A percentile compares a stretch with the other conserved stretches of the same genome.
Conservation (phyloP, 2,329 filamentous ascomycete species). For the Claviceps lovelessii region DNA sequence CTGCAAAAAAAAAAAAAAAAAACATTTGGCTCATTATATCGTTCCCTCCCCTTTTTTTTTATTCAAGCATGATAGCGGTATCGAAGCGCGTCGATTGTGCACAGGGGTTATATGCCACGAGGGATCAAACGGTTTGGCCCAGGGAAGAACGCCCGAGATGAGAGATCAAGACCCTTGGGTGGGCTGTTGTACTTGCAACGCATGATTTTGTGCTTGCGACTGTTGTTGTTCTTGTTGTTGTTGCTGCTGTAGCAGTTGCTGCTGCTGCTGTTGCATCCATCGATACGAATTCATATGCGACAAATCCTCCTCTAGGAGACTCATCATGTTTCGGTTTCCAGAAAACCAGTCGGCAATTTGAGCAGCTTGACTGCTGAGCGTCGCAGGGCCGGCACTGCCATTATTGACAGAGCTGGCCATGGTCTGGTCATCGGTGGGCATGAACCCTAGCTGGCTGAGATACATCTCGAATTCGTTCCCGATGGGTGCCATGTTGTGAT, state of each 20-base stretch:
- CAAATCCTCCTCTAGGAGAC: conserved; percentile 47
- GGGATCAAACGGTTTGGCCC: neutral
- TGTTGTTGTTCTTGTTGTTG: conserved; percentile 8
- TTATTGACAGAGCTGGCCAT: conserved; percentile 12
- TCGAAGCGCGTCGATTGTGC: neutral
- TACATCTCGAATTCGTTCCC: conserved; percentile 51
- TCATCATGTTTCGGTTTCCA: conserved; percentile 50
- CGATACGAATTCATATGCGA: conserved; percentile 27
- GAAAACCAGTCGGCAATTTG: conserved; percentile 53
- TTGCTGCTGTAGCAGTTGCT: conserved; percentile 12
- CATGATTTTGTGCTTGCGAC: neutral
- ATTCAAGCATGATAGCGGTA: neutral
- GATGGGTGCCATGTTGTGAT: conserved; percentile 33
- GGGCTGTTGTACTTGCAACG: neutral
- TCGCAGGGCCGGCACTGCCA: conserved; percentile 5
- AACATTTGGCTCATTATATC: neutral
- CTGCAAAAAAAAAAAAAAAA: too few species aligned
- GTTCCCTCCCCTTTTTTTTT: neutral
- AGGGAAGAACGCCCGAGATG: neutral
- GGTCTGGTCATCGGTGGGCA: conserved; percentile 26
- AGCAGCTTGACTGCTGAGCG: conserved; percentile 20
- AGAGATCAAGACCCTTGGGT: neutral
- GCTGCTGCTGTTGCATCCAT: conserved; percentile 16
- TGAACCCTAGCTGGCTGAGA: conserved; percentile 47
- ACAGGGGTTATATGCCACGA: neutral